Conservation (phyloP, 75 land plant species). For the Cunninghamia lanceolata region DNA sequence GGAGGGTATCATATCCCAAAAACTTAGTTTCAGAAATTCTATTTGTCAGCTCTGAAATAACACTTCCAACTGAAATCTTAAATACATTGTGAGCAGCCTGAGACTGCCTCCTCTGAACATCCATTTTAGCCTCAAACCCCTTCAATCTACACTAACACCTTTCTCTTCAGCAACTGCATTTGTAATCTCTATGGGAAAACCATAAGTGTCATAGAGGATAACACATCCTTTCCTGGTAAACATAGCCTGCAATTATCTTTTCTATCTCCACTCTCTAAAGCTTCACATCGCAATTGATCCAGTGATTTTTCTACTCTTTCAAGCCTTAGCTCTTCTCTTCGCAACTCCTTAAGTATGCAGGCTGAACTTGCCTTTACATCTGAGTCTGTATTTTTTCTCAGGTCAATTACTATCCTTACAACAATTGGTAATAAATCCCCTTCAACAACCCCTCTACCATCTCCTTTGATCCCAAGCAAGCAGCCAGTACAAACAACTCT, state of each 20-base stretch:
- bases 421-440: conserved; percentile 73
- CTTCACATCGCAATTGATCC: conserved; percentile 59
- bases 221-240: conserved; percentile 79
- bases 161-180: conserved; percentile 75
- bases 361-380: conserved; percentile 52
- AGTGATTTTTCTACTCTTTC: conserved; percentile 91
- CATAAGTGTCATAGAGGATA: conserved; percentile 88
- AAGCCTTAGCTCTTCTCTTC: conserved; percentile 80
- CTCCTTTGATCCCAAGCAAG: conserved; percentile 81
- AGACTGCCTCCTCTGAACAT: conserved; percentile 78
- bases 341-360: conserved; percentile 72
- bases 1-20: conserved; percentile 74
- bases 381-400: conserved; percentile 68
- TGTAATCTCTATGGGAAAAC: conserved; percentile 93
- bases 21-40: conserved; percentile 72
- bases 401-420: conserved; percentile 67
- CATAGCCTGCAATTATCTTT: conserved; percentile 34
- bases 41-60: conserved; percentile 34
- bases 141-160: conserved; percentile 69
- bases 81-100: conserved; percentile 90
- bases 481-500: conserved; percentile 86
- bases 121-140: conserved; percentile 89
- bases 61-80: conserved; percentile 67
- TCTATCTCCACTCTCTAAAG: conserved; percentile 30
- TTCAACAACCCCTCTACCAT: conserved; percentile 58